Evolutionary conservation across 2,329 filamentous ascomycete species (phyloP), one percentile per base, ranked within the genome.

Genomic region (Lachnum nothofagi): DNA sequence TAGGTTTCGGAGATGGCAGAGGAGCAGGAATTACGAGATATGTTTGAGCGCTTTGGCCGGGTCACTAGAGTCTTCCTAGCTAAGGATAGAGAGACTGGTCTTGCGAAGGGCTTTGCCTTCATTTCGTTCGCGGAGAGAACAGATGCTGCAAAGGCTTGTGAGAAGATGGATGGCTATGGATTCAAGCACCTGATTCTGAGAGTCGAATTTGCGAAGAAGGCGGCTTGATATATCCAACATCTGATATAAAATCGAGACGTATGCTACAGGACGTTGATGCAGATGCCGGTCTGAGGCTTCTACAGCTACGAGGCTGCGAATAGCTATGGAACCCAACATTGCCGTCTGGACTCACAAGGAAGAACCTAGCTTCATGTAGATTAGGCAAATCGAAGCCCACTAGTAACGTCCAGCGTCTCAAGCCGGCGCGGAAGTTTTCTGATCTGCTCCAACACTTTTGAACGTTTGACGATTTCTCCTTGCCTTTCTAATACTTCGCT

Each of bases 71-170:
- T 98, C 43, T 98, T 98, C 79, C 73, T 98, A 65, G 93, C 93
- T 64, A 97, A 96, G 79, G 93, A 98, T 75, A 79, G 93, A 68
- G 93, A 98, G 64, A 98, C 93, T 34, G 88, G 90, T 53, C 76
- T 91, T 68, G 93, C 93, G 62, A 98, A 98, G 82, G 93, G 93
- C 55, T 98, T 98, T 69, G 94, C 94, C 22, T 98, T 98, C 70
- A 95, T 98, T 77, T 95, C 88, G 71, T 98, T 93, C 67, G 88
- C 86, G 52, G 93, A 98, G 70, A 79, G 93, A 61, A 72, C 77
- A 60, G 93, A 98, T 70, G 93, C 93, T 60, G 87, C 88, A 62
- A 88, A 86, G 75, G 93, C 93, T 34, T 95, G 88, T 74, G 85
- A 86, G 74, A 96, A 95, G 80, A 91, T 98, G 88, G 93, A 98